Evolutionary conservation across 164 flowering plant species (phyloP).

Genomic region (Vitis riparia): DNA sequence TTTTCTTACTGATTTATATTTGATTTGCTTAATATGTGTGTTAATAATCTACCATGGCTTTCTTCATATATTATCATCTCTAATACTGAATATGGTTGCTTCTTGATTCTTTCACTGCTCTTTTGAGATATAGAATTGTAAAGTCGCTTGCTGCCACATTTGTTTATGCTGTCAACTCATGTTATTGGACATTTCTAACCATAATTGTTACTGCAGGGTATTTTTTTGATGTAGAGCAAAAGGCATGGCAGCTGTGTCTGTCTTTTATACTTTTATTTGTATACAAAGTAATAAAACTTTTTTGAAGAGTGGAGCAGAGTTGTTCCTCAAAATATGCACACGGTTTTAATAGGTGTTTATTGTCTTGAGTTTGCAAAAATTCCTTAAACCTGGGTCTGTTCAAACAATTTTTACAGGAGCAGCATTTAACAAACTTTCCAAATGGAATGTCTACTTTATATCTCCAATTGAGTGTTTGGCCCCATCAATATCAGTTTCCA

Average conservation of each 20-base stretch:
- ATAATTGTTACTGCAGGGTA: conserved; percentile 1
- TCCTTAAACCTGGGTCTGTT: not conserved
- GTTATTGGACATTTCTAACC: not conserved
- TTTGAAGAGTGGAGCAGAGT: no score
- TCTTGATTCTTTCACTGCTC: not conserved
- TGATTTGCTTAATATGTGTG: not conserved
- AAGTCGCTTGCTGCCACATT: not conserved
- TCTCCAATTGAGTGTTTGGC: not conserved
- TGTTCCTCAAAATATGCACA: no score
- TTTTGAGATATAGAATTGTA: not conserved
- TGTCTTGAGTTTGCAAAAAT: no score
- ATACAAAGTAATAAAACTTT: not conserved
- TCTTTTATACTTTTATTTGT: not conserved
- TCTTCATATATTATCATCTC: not conserved
- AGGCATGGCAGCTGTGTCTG: not conserved
- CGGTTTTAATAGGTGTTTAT: no score
- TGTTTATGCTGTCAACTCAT: not conserved
- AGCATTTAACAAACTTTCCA: not conserved
- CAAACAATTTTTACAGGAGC: not conserved
- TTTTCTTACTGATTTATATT: not conserved
- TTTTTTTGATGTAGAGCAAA: not conserved
- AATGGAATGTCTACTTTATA: not conserved
- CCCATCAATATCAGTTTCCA: not conserved
- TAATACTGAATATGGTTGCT: not conserved
- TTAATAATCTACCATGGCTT: not conserved